Percentiles rank a stretch among this genome's conserved stretches.
phyloP scores from a whole-genome alignment of 371 early-diverging fungal species.

The Mortierella sp. region DNA sequence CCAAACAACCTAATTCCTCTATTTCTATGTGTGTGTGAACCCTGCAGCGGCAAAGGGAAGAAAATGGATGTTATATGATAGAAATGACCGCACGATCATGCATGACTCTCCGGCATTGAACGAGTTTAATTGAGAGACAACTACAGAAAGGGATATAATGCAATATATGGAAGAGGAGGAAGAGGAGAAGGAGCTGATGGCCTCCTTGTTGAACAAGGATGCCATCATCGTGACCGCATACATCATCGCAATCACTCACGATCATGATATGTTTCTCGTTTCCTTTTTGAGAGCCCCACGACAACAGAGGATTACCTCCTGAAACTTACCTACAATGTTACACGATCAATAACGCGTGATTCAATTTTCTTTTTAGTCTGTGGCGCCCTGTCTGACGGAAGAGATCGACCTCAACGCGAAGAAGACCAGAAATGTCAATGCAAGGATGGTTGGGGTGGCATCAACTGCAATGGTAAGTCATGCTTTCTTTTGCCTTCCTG shows the following conservation, averaged over 20 bases:
- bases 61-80: neutral
- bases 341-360: neutral
- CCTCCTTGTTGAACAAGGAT: slow-evolving; percentile 1
- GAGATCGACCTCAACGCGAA: slow-evolving; percentile 70
- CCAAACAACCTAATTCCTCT: neutral
- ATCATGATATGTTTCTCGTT: neutral
- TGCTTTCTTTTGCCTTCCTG: neutral
- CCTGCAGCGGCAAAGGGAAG: neutral
- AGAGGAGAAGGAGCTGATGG: neutral
- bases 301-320: neutral
- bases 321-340: neutral
- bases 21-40: neutral
- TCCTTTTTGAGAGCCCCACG: neutral
- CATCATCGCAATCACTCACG: neutral
- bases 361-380: slow-evolving; percentile 62
- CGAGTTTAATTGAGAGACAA: neutral
- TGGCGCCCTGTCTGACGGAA: slow-evolving; percentile 75
- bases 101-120: too few species aligned
- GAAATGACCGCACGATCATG: too few species aligned
- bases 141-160: slow-evolving; percentile 1
- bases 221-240: slow-evolving; percentile 5
- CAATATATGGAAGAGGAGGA: neutral
- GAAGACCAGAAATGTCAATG: slow-evolving; percentile 77
- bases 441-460: slow-evolving; percentile 91
- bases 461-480: slow-evolving; percentile 87